A percentile compares a stretch with the other conserved stretches of the same genome.
phyloP scores from a whole-genome alignment of 495 filamentous ascomycete species.

The Neurospora sp. region DNA sequence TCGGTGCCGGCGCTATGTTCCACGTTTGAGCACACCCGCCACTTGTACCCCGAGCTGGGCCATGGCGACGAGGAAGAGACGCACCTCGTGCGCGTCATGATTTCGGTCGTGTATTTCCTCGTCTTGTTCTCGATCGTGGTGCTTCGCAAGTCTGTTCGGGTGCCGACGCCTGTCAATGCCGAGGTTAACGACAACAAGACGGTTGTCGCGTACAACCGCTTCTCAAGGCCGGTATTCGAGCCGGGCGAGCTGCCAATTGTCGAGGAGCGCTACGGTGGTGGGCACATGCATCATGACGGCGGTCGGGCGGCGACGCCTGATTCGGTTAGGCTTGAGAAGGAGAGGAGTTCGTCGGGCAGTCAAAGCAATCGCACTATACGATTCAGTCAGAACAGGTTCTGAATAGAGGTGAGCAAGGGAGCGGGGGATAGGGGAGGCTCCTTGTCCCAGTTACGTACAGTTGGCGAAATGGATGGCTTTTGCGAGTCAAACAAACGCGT shows the following conservation, averaged over 20 bases:
- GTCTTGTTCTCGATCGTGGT: constrained; percentile 48
- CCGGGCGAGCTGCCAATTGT: constrained; percentile 15
- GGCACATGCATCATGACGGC: neutral
- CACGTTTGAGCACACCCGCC: constrained; percentile 56
- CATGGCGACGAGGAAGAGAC: constrained; percentile 44
- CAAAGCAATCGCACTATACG: neutral
- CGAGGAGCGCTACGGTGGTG: neutral
- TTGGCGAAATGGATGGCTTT: neutral
- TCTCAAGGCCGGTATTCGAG: constrained; percentile 33
- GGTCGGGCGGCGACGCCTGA: neutral
- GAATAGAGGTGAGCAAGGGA: neutral
- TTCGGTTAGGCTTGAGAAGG: neutral
- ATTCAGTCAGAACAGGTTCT: neutral
- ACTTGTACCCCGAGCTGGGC: constrained; percentile 42
- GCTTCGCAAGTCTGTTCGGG: constrained; percentile 36
- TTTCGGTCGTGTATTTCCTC: constrained; percentile 48
- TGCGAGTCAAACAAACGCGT: too few relatives aligned
- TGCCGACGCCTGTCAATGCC: constrained; percentile 43
- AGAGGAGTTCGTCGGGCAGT: neutral
- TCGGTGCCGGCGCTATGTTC: constrained; percentile 78
- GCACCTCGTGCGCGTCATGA: constrained; percentile 38
- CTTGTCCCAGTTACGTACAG: neutral
- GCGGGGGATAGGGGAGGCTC: neutral
- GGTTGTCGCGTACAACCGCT: constrained; percentile 47
- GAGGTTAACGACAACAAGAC: constrained; percentile 24